phyloP scores from a whole-genome alignment of 1,284 basidiomycete genomes.

The Sporisorium graminicola region DNA sequence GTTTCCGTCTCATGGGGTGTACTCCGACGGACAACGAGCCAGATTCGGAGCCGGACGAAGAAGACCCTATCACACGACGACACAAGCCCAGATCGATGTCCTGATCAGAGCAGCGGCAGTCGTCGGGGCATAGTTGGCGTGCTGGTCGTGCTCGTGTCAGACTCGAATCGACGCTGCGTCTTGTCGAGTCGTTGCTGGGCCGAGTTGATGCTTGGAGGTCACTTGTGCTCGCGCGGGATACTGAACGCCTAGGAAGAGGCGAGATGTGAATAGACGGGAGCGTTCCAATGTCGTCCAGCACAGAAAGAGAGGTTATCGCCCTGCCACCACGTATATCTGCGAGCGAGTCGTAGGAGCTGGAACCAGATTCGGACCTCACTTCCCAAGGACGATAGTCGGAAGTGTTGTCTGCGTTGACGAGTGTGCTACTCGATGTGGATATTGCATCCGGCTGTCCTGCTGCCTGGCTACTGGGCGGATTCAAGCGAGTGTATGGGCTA shows the following conservation, averaged over 20 bases:
- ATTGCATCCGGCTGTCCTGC: conserved; percentile 31
- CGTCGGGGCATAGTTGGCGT: conserved; percentile 35
- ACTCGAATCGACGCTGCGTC: conserved; percentile 12
- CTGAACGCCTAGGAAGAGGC: conserved; percentile 13
- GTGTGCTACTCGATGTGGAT: conserved; percentile 52
- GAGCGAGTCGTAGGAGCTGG: conserved; percentile 27
- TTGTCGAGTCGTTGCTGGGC: background rate
- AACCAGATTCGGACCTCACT: conserved; percentile 29
- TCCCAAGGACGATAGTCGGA: conserved; percentile 44
- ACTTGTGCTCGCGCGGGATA: background rate
- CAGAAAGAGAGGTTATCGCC: conserved; percentile 16
- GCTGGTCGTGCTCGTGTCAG: background rate
- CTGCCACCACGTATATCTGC: conserved; percentile 6
- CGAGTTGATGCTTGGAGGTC: background rate
- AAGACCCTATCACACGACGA: conserved; percentile 32
- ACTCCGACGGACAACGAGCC: conserved; percentile 32
- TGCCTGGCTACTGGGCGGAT: background rate
- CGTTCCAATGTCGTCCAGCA: conserved; percentile 33
- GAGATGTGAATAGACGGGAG: conserved; percentile 39
- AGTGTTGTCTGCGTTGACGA: conserved; percentile 45
- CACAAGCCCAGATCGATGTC: conserved; percentile 43
- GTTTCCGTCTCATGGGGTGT: conserved; percentile 18
- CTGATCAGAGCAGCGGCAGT: conserved; percentile 52
- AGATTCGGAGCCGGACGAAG: conserved; percentile 35
- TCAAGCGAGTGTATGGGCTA: background rate